A percentile compares a stretch with the other conserved stretches of the same genome.
Evolutionary conservation across 2,329 filamentous ascomycete species (phyloP).

Genomic region (Nothophoma quercina): DNA sequence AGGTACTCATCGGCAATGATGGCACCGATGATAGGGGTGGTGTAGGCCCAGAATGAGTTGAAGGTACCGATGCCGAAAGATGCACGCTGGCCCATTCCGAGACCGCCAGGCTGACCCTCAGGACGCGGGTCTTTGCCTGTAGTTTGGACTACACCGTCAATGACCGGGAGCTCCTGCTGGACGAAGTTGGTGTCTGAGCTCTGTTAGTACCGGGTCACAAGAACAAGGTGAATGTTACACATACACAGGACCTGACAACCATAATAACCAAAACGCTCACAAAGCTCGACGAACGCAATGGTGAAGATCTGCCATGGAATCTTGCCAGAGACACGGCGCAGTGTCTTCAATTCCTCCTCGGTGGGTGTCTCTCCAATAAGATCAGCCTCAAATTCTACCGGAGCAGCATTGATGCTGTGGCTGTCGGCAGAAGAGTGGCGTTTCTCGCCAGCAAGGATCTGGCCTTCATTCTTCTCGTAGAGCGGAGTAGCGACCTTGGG

Average conservation of each 20-base stretch:
- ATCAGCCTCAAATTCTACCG: constrained; percentile 45
- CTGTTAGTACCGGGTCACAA: constrained; percentile 12
- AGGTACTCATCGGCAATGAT: constrained; percentile 66
- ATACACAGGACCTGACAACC: constrained; percentile 72
- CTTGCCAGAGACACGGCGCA: constrained; percentile 69
- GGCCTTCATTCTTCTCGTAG: constrained; percentile 45
- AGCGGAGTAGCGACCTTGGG: constrained; percentile 43
- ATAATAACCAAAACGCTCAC: constrained; percentile 81
- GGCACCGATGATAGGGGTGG: constrained; percentile 58
- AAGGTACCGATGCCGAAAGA: constrained; percentile 48
- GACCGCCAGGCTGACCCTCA: constrained; percentile 46
- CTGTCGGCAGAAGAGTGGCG: constrained; percentile 26
- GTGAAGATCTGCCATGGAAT: constrained; percentile 73
- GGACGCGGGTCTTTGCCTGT: constrained; percentile 39
- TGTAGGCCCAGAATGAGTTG: constrained; percentile 53
- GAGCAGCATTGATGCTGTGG: constrained; percentile 25
- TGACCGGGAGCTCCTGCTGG: constrained; percentile 46
- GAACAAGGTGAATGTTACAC: constrained; percentile 20
- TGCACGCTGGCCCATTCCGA: constrained; percentile 48
- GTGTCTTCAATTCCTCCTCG: constrained; percentile 66
- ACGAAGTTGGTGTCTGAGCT: constrained; percentile 50
- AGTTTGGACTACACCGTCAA: constrained; percentile 42
- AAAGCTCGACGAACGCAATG: constrained; percentile 76
- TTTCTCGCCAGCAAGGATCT: constrained; percentile 37
- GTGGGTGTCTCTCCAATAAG: constrained; percentile 58